Conservation (phyloP, 108 stramenopile genomes). For the Heterococcus sp. region DNA sequence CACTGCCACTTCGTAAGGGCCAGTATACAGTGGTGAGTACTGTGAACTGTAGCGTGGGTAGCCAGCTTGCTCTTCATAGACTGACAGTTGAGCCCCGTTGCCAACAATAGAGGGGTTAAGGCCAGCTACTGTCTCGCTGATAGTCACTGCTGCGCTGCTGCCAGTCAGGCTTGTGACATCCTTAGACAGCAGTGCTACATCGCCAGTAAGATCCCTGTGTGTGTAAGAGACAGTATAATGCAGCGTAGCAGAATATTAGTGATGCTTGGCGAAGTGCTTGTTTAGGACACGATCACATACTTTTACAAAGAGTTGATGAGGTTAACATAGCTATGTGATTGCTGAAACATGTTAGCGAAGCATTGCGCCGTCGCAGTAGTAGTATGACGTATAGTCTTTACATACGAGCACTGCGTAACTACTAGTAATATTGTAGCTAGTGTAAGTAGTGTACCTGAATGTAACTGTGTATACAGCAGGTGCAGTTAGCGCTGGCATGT, state of each 20-base stretch:
- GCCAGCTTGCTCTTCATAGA: constrained; percentile 69
- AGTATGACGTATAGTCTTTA: no score
- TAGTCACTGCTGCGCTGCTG: not conserved
- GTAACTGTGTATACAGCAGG: not conserved
- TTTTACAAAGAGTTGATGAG: no score
- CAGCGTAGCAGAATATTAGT: no score
- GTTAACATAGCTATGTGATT: no score
- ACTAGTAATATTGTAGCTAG: no score
- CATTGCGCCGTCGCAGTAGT: no score
- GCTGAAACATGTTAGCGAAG: no score
- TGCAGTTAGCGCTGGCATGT: no score
- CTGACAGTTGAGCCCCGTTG: constrained; percentile 43
- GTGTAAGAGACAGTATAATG: no score
- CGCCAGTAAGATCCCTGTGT: constrained; percentile 55
- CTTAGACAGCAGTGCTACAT: constrained; percentile 48
- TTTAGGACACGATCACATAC: no score
- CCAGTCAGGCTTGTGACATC: constrained; percentile 60
- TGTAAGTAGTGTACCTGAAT: not conserved
- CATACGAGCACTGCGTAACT: no score
- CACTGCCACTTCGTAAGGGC: constrained; percentile 65
- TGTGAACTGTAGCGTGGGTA: constrained; percentile 68
- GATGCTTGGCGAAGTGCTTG: no score
- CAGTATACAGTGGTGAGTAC: constrained; percentile 61
- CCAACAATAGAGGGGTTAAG: constrained; percentile 44
- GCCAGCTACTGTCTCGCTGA: not conserved